Conservation (phyloP, 768 basidiomycete genomes). For the Pisolithus marmoratus region DNA sequence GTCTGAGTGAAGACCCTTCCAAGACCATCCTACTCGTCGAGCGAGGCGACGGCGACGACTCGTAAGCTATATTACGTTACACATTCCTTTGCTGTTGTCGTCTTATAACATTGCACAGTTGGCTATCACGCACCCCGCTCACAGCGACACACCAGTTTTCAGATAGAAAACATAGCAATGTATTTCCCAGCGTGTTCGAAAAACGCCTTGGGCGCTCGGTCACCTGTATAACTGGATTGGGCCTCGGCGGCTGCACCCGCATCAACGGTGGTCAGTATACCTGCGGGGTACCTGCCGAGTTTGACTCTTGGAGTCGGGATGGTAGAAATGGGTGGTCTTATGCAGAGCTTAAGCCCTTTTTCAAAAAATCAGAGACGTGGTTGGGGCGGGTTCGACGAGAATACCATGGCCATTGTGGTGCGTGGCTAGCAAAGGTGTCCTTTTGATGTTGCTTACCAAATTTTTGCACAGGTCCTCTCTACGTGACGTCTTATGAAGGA, state of each 20-base stretch:
- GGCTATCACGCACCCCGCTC: slow-evolving; percentile 5
- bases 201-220: not conserved
- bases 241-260: slow-evolving; percentile 43
- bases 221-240: slow-evolving; percentile 13
- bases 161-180: not conserved
- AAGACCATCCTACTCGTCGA: slow-evolving; percentile 32
- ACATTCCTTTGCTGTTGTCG: slow-evolving; percentile 7
- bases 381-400: not conserved
- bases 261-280: slow-evolving; percentile 39
- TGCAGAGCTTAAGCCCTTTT: slow-evolving; percentile 28
- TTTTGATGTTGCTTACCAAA: not conserved
- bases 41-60: slow-evolving; percentile 23
- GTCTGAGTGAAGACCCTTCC: slow-evolving; percentile 29
- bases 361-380: slow-evolving; percentile 28
- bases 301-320: slow-evolving; percentile 23
- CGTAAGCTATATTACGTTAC: slow-evolving; percentile 15
- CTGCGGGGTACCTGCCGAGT: slow-evolving; percentile 26
- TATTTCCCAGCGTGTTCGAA: not conserved
- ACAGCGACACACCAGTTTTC: slow-evolving; percentile 20
- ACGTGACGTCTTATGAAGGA: not conserved
- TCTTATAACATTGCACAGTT: not conserved
- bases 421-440: not conserved
- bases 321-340: slow-evolving; percentile 32
- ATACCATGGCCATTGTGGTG: slow-evolving; percentile 1
- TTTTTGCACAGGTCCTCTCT: not conserved